Evolutionary conservation across 208 protist species (phyloP), one percentile per base, ranked within the genome.

Genomic region (Leishmania tarentolae): DNA sequence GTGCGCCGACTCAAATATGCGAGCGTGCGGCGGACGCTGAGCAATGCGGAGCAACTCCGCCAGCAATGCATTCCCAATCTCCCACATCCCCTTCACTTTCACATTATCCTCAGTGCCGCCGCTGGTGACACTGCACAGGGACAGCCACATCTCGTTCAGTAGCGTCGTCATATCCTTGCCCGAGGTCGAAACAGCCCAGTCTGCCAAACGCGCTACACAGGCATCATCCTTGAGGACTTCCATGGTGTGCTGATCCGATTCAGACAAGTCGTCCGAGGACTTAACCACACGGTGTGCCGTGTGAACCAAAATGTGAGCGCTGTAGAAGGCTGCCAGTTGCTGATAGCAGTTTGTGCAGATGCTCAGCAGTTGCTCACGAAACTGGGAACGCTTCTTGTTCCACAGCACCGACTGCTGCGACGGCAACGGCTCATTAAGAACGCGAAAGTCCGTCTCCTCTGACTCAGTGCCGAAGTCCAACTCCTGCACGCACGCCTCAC

Each of bases 1-100:
- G 82, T 97, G 92, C 37, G 83, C 70, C 28, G 94, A 97, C 73
- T 97, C 94, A 80, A 94, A 92, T 42, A 89, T 63, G 76, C 83
- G 82, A 68, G 85, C 80, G 78, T 90, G 88, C 78, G 91, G 88
- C 37, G 86, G 72, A 37, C 50, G 63, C 79, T 92, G 89, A 31
- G 91, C 87, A 24, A 93, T 73, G n/a, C 85, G 76, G 13, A 94
- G 85, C 66, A 94, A 83, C 47, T 91, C 80, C 21, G n/a, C 68
- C 44, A 79, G 63, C 35, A 89, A 65, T 0, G 77, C 71, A 50
- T 79, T 50, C 65, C 72, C 83, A 42, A 82, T 78, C 35, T 66
- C 76, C 78, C 71, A 82, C 77, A 86, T 61, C 40, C 53, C 74
- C 53, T 69, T 57, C n/a, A 53, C 68, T 44, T 86, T 86, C 31